A percentile compares a stretch with the other conserved stretches of the same genome.
Evolutionary conservation across 352 stramenopile species (phyloP).

Genomic region (Globisporangium solare): DNA sequence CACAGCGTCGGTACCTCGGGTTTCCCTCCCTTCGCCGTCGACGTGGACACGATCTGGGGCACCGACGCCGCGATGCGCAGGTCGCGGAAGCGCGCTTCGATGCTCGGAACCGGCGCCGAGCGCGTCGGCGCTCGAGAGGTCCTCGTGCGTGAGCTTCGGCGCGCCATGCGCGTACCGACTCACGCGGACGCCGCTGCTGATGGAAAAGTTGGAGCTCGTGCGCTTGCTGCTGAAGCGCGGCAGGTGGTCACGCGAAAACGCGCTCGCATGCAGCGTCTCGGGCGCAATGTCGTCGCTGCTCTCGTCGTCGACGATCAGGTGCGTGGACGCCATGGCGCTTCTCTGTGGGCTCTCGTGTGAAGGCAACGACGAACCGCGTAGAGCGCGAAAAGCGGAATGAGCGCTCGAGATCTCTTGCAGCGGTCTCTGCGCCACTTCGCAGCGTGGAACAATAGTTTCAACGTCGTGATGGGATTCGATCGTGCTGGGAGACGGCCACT

Average conservation of each 20-base stretch:
- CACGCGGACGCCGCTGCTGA: neutral
- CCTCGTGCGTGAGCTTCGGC: slow-evolving; percentile 19
- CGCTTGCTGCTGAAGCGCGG: slow-evolving; percentile 30
- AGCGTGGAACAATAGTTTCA: too few species aligned
- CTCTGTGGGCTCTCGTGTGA: too few species aligned
- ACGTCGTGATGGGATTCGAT: too few species aligned
- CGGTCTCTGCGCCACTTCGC: too few species aligned
- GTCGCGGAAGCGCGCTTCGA: slow-evolving; percentile 52
- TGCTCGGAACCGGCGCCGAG: slow-evolving; percentile 37
- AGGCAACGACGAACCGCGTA: too few species aligned
- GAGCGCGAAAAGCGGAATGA: too few species aligned
- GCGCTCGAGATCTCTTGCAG: too few species aligned
- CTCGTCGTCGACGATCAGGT: slow-evolving; percentile 2
- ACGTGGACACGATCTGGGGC: slow-evolving; percentile 4
- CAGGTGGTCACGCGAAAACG: slow-evolving; percentile 15
- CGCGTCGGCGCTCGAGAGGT: slow-evolving; percentile 31
- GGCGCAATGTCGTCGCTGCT: slow-evolving; percentile 14
- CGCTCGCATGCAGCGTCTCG: slow-evolving; percentile 6
- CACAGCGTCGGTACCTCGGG: slow-evolving; percentile 23
- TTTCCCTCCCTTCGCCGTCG: neutral
- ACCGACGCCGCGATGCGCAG: slow-evolving; percentile 33
- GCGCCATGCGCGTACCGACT: slow-evolving; percentile 9
- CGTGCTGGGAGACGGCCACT: too few species aligned
- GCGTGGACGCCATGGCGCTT: slow-evolving; percentile 1
- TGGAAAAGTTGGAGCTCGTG: slow-evolving; percentile 12